Evolutionary conservation across 164 flowering plant species (phyloP), one percentile per base, ranked within the genome.

Genomic region (Magnolia sinica): DNA sequence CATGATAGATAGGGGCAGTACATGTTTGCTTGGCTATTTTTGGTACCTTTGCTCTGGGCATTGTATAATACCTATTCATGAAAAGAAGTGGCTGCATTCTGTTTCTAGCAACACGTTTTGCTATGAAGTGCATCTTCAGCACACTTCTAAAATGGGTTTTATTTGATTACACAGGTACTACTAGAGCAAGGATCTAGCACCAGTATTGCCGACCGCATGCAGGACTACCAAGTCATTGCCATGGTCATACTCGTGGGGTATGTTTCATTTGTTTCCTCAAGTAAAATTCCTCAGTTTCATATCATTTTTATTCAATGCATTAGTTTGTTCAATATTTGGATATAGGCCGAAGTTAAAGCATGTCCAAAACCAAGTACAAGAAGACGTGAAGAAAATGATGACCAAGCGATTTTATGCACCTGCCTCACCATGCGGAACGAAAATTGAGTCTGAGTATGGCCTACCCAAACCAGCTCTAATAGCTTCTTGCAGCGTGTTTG

Each of bases 171-270:
- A 29, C 81, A 95, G 99, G 83, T 89, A 74, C 73, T 90, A 76
- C 84, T 96, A 22, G 99, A 96, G 84, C 80, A 79, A 74, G 91
- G 87, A 76, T 73, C 84, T 71, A 45, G 74, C 49, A 45, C 74
- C 37, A 82, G 75, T 37, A 82, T 92, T 49, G 79, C 86, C 68
- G 92, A 89, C 59, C 88, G 91, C 59, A 89, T 96, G 97, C 88
- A 89, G 74, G 92, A 83, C 63, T 94, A 96, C 84, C 95, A 90
- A 86, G 97, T 90, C 37, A 82, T 89, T 72, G 99, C 96, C 68
- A 96, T 94, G 99, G 80, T 96, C 65, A 81, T 96, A 72, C 82
- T 96, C 63, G 70, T 89, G 76, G 99, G 99, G 99, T 92, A 84
- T 31, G 87, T 79, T 23, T 37, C 71, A 13, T 20, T 75, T 50